A percentile compares a stretch with the other conserved stretches of the same genome.
These are phyloP conservation scores for Alnus rubra DNA, from an alignment of 306 rosid species.

Conservation along the genomic window DNA sequence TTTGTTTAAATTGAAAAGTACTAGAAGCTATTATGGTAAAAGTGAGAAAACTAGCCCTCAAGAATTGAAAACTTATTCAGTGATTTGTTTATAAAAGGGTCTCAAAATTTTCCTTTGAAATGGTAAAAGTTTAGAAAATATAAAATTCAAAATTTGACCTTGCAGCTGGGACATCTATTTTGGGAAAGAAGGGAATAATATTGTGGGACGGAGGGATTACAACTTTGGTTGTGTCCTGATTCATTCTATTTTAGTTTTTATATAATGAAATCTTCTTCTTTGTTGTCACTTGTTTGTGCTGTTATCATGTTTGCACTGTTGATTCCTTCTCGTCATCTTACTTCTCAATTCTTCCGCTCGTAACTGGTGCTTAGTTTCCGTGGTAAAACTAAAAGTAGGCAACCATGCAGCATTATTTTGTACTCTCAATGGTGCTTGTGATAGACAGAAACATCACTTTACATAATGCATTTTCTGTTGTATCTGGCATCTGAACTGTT, in stretches of 20 bases:
- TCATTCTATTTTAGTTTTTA: too few relatives aligned
- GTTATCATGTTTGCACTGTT: background rate
- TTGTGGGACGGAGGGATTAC: background rate
- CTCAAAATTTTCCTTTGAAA: background rate
- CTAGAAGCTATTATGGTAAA: too few relatives aligned
- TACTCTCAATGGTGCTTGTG: background rate
- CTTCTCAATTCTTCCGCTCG: background rate
- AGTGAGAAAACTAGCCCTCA: background rate
- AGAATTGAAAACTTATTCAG: background rate
- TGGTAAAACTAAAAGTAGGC: background rate
- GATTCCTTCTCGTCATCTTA: background rate
- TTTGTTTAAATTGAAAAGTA: too few relatives aligned
- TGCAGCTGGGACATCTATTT: background rate
- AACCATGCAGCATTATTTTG: background rate
- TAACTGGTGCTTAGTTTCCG: background rate
- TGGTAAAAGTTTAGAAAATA: background rate
- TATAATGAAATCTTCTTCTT: background rate
- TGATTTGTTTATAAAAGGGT: background rate
- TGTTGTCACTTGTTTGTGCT: background rate
- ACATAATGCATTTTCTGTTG: background rate
- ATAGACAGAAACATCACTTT: background rate
- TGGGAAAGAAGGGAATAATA: background rate
- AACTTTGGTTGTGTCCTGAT: background rate
- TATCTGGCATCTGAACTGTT: constrained; percentile 27
- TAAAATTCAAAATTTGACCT: background rate